Base-by-base conservation (phyloP, 73 alveolate species). In the Effrenium voratum region DNA sequence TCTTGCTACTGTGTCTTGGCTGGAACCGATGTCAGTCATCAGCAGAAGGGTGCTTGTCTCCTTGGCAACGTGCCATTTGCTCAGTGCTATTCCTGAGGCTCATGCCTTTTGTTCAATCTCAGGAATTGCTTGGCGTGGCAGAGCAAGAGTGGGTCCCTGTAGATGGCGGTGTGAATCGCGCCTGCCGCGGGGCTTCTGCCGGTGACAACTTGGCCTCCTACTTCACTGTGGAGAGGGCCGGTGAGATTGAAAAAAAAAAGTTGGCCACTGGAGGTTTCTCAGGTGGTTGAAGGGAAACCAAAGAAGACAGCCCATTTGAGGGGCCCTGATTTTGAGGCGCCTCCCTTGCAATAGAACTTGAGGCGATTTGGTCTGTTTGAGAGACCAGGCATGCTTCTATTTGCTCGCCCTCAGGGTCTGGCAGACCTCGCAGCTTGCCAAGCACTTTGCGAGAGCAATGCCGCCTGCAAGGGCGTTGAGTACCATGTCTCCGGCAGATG, bases 191-290 rank as follows among this genome's bases (percentile, higher is more conserved):
- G 10, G 68, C 66, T 40, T 90, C 97, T 32, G 88, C 97, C 10
- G 97, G 97, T n/a, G 97, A 90, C 97, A 90, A 90, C 76, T 47
- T 90, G 87, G 97, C 97, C 15, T 90, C 97, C 57, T 90, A 90
- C 59, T 90, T 90, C 97, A 90, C 97, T 2, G 97, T 90, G 44
- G 36, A 90, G 36, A 32, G 49, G 87, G 97, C n/a, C 40, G 76
- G 76, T 72, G 5, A 40, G 28, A 30, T 57, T 30, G n/a, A 45
- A 44, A 32, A 30, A 32, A 40, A 49, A 4, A 45, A 47, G 34
- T 46, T 34, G 13, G 38, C 47, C 85, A 36, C 30, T 75, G 85
- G 30, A 1, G 40, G 79, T 52, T 52, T 52, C 19, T 19, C 63
- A 12, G 63, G 63, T 52, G 8, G 63, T 52, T 52, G 63, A 19